Evolutionary conservation across 2,329 filamentous ascomycete species (phyloP), one percentile per base, ranked within the genome.

Genomic region (Diplodia sapinea): DNA sequence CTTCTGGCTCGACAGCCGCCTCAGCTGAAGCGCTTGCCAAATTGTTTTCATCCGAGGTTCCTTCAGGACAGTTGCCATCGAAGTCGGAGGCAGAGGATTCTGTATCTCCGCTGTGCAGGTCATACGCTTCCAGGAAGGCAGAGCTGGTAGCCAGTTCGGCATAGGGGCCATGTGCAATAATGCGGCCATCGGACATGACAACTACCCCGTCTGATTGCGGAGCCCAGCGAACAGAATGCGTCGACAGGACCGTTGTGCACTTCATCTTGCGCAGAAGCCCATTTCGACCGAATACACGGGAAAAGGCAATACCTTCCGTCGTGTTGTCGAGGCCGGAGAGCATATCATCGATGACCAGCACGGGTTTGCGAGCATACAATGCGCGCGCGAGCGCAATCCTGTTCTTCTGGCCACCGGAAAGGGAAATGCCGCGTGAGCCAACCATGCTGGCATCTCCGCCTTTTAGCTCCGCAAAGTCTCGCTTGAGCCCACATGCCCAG

Each of bases 321-420:
- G 80, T 76, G 11, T 79, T 75, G 70, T 86, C 84, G 7, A 86
- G 78, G 3, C 83, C 83, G 68, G 81, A 84, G n/a, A 86, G 78
- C 23, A 82, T 80, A 70, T 86, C 83, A 70, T 86, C 84, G 13
- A 86, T 76, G 23, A 86, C 77, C 36, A 85, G 74, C 31, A 84
- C 76, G 43, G 81, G 78, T 59, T 79, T 80, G 54, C 81, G 79
- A 23, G 83, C 79, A 72, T 86, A 86, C 11, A 85, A 76, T 15
- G 83, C 84, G 66, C 84, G 77, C 26, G 84, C 84, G n/a, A 86
- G 78, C n/a, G 83, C 80, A 75, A 85, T 81, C 61, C 84, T 79
- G 69, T 85, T 83, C 69, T 80, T 84, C 70, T 86, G 84, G 4
- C 84, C 84, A 36, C 83, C 83, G 72, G 83, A 85, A 40, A 86